Percentiles rank a stretch among this genome's conserved stretches.
Conservation (phyloP, 2,329 filamentous ascomycete genomes). For the Arthroderma uncinatum region DNA sequence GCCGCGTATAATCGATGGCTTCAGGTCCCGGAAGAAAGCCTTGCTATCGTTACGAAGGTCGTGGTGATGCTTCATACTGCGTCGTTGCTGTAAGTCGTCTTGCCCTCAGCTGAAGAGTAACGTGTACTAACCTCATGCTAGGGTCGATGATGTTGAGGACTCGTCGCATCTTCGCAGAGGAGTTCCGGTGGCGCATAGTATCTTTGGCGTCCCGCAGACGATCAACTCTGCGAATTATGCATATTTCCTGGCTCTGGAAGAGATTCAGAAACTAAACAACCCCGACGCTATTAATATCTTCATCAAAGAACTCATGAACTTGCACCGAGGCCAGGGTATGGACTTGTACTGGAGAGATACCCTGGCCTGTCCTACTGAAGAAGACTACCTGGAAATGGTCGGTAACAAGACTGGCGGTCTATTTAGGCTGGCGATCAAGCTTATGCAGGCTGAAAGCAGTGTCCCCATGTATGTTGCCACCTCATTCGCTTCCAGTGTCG, state of each 20-base stretch:
- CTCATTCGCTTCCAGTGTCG: constrained; percentile 5
- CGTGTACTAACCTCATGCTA: neutral
- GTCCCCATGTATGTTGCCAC: constrained; percentile 5
- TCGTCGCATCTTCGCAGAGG: constrained; percentile 32
- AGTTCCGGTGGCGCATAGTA: constrained; percentile 30
- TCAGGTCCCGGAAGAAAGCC: constrained; percentile 21
- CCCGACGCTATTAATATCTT: constrained; percentile 26
- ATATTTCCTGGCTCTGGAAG: constrained; percentile 28
- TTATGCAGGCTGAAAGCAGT: constrained; percentile 26
- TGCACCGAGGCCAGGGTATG: constrained; percentile 31
- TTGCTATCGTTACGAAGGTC: constrained; percentile 25
- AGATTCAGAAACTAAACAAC: constrained; percentile 23
- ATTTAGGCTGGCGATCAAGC: constrained; percentile 27
- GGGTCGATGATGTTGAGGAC: constrained; percentile 38
- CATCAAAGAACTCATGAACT: constrained; percentile 26
- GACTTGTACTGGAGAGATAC: constrained; percentile 32
- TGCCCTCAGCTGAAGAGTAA: neutral
- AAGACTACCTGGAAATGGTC: constrained; percentile 33
- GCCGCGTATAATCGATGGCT: constrained; percentile 30
- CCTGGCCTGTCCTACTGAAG: constrained; percentile 26
- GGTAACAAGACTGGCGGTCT: constrained; percentile 32
- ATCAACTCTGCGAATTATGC: constrained; percentile 37
- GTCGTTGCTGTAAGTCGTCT: constrained; percentile 23
- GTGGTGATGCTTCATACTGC: constrained; percentile 30
- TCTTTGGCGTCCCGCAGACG: constrained; percentile 34